Evolutionary conservation across 768 basidiomycete species (phyloP).

Genomic region (Hydnomerulius pinastri): DNA sequence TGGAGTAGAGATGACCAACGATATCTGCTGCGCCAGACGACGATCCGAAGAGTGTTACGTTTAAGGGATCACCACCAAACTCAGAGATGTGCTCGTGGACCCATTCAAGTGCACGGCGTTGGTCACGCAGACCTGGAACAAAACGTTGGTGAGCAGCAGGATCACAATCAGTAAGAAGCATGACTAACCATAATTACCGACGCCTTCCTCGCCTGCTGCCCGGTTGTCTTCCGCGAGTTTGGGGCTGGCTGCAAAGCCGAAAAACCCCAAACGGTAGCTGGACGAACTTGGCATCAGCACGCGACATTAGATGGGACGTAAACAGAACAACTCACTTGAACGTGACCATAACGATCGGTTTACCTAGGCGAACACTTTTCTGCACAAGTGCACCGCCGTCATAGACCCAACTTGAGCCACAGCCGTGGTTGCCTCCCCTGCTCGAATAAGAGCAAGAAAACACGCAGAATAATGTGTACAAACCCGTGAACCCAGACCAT

Average conservation of each 20-base stretch:
- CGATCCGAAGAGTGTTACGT: conserved; percentile 45
- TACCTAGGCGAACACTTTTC: conserved; percentile 60
- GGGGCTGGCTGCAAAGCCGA: conserved; percentile 73
- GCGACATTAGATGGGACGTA: conserved; percentile 16
- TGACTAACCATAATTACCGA: conserved; percentile 73
- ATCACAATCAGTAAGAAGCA: neutral
- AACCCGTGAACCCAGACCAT: conserved; percentile 91
- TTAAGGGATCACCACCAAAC: conserved; percentile 67
- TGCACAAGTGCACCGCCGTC: conserved; percentile 74
- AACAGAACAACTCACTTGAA: conserved; percentile 60
- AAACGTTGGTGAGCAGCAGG: conserved; percentile 3
- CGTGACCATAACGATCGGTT: conserved; percentile 70
- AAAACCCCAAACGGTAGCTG: conserved; percentile 76
- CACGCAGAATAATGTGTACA: conserved; percentile 23
- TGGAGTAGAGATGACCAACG: conserved; percentile 63
- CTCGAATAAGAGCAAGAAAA: conserved; percentile 20
- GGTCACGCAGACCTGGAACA: conserved; percentile 59
- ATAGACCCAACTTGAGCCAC: conserved; percentile 76
- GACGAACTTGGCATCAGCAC: conserved; percentile 3
- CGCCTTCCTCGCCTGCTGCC: conserved; percentile 63
- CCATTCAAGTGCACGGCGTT: conserved; percentile 66
- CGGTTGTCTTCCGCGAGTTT: conserved; percentile 69
- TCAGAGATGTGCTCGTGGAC: conserved; percentile 56
- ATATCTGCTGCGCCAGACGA: conserved; percentile 54
- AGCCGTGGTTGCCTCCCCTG: conserved; percentile 73